These are phyloP conservation scores for Rhytidiadelphus loreus DNA, from an alignment of 225 moss, liverwort and hornwort genomes.

Conservation along the genomic window DNA sequence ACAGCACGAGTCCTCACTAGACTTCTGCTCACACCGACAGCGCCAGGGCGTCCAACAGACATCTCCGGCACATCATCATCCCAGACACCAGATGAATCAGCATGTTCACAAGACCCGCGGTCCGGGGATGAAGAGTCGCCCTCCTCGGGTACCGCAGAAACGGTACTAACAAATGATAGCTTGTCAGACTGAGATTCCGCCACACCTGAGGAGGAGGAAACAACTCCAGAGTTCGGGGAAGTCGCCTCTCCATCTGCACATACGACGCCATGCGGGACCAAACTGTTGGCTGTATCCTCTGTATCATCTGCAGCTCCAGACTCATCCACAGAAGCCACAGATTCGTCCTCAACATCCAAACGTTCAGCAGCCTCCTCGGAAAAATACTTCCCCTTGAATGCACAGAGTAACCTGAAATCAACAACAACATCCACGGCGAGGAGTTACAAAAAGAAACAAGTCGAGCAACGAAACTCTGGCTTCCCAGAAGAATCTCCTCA, in stretches of 20 bases:
- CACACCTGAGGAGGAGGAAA: neutral
- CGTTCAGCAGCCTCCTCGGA: neutral
- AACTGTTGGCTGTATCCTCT: neutral
- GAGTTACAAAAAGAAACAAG: neutral
- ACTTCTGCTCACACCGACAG: neutral
- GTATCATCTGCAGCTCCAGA: neutral
- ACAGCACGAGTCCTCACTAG: neutral
- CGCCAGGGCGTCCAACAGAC: neutral
- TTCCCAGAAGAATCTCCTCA: neutral
- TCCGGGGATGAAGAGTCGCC: neutral
- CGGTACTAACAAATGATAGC: neutral
- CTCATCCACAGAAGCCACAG: neutral
- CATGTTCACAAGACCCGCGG: neutral
- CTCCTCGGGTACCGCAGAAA: neutral
- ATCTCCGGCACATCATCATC: neutral
- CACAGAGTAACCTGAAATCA: slow-evolving; percentile 30
- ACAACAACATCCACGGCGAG: neutral
- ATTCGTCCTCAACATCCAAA: neutral
- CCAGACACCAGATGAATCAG: neutral
- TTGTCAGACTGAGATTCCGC: neutral
- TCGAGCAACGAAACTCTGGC: neutral
- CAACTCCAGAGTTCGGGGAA: neutral
- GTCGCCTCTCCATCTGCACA: neutral
- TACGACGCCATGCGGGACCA: neutral
- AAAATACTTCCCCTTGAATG: slow-evolving; percentile 22